These are phyloP conservation scores for Sporisorium reilianum DNA, from an alignment of 1,284 basidiomycete genomes.

Conservation along the genomic window DNA sequence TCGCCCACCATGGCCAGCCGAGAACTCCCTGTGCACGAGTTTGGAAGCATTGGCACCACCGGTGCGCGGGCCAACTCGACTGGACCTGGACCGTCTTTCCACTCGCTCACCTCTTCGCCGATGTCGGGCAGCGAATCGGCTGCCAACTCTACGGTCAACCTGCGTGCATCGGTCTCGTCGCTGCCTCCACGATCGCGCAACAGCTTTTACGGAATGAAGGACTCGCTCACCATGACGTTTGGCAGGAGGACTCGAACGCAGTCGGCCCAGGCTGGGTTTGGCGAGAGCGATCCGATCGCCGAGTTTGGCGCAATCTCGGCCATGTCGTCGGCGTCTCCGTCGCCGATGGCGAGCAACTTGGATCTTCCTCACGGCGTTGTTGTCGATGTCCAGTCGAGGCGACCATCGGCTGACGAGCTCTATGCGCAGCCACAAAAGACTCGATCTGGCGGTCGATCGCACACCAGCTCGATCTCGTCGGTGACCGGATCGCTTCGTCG, in stretches of 20 bases:
- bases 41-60: conserved; percentile 24
- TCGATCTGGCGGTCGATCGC: conserved; percentile 22
- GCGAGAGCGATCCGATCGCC: conserved; percentile 12
- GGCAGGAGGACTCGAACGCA: conserved; percentile 28
- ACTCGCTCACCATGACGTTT: conserved; percentile 46
- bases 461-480: conserved; percentile 40
- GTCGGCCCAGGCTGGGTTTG: conserved; percentile 30
- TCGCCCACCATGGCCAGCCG: conserved; percentile 26
- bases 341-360: conserved; percentile 35
- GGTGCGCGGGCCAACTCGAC: conserved; percentile 15
- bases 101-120: conserved; percentile 43
- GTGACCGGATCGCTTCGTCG: conserved; percentile 47
- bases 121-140: conserved; percentile 29
- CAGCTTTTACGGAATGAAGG: conserved; percentile 45
- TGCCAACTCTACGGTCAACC: conserved; percentile 26
- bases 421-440: conserved; percentile 11
- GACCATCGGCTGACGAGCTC: conserved; percentile 26
- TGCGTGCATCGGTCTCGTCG: conserved; percentile 15
- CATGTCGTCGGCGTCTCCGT: conserved; percentile 25
- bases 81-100: conserved; percentile 11
- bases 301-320: conserved; percentile 25
- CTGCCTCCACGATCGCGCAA: conserved; percentile 30
- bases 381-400: conserved; percentile 5
- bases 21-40: conserved; percentile 40
- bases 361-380: conserved; percentile 23